These are phyloP conservation scores for Boletellus ananiceps DNA, from an alignment of 768 basidiomycete genomes.

Conservation along the genomic window DNA sequence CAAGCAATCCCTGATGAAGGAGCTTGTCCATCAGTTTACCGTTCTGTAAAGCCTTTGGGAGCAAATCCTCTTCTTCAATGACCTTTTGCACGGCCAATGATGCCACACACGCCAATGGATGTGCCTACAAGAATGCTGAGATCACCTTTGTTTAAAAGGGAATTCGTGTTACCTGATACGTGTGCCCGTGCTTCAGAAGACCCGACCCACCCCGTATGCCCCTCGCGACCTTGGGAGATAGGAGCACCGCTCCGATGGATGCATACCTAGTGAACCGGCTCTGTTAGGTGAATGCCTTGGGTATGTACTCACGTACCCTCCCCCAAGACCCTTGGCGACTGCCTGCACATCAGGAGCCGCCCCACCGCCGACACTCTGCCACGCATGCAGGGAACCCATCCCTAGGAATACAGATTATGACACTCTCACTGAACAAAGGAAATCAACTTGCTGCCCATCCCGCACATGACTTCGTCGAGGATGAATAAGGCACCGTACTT, in stretches of 20 bases:
- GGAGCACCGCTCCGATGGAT: slow-evolving; percentile 75
- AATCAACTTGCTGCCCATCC: slow-evolving; percentile 72
- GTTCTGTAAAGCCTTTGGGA: slow-evolving; percentile 55
- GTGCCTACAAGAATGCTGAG: slow-evolving; percentile 41
- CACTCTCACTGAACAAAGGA: neutral
- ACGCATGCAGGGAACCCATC: slow-evolving; percentile 83
- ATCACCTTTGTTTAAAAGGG: neutral
- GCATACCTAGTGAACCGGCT: slow-evolving; percentile 51
- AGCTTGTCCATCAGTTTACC: slow-evolving; percentile 58
- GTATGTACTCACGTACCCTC: slow-evolving; percentile 52
- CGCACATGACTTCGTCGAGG: slow-evolving; percentile 89
- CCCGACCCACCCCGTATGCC: slow-evolving; percentile 68
- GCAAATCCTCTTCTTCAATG: slow-evolving; percentile 64
- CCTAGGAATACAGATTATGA: slow-evolving; percentile 37
- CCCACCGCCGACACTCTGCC: slow-evolving; percentile 80
- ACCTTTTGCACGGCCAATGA: slow-evolving; percentile 78
- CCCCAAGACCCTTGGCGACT: slow-evolving; percentile 85
- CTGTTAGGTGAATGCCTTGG: slow-evolving; percentile 1
- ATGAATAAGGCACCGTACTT: slow-evolving; percentile 73
- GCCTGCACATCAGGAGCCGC: slow-evolving; percentile 81
- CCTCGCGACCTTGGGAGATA: slow-evolving; percentile 65
- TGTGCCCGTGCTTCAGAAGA: slow-evolving; percentile 80
- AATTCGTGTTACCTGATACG: slow-evolving; percentile 56
- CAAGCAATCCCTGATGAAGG: slow-evolving; percentile 50
- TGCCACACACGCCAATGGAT: slow-evolving; percentile 75